Conservation (phyloP, 371 early-diverging fungal genomes). For the Syncephalastrum racemosum region DNA sequence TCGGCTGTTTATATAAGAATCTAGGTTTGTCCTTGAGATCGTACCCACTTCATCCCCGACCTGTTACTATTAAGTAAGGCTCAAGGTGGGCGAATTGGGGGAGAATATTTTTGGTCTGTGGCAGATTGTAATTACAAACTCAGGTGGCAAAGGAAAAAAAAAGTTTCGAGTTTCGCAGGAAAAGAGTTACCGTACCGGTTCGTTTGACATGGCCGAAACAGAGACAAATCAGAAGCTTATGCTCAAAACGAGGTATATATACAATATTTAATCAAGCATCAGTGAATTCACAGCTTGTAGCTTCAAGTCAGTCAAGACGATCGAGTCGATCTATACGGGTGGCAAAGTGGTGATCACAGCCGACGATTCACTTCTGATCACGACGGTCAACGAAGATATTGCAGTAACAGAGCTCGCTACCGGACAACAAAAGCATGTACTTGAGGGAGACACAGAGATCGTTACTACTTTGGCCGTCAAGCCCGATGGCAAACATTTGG, state of each 20-base stretch:
- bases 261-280: background rate
- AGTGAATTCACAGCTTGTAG: constrained; percentile 30
- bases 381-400: constrained; percentile 85
- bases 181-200: background rate
- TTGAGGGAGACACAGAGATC: constrained; percentile 83
- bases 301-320: constrained; percentile 73
- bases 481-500: constrained; percentile 75
- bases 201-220: constrained; percentile 26
- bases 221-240: constrained; percentile 20
- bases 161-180: constrained; percentile 1
- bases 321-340: constrained; percentile 94
- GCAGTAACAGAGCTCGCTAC: constrained; percentile 73
- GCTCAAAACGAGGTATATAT: constrained; percentile 22
- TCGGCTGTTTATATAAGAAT: no score
- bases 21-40: no score
- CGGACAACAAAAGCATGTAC: constrained; percentile 62
- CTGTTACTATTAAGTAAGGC: no score
- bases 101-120: no score
- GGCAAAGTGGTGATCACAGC: constrained; percentile 75
- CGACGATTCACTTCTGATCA: constrained; percentile 72
- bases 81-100: no score
- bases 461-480: constrained; percentile 87
- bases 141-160: constrained; percentile 9
- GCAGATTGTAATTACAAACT: no score
- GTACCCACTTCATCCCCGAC: no score